Percentiles rank a stretch among this genome's conserved stretches.
Evolutionary conservation across 108 stramenopile genomes (phyloP).

Genomic region (Conticribra weissflogii): DNA sequence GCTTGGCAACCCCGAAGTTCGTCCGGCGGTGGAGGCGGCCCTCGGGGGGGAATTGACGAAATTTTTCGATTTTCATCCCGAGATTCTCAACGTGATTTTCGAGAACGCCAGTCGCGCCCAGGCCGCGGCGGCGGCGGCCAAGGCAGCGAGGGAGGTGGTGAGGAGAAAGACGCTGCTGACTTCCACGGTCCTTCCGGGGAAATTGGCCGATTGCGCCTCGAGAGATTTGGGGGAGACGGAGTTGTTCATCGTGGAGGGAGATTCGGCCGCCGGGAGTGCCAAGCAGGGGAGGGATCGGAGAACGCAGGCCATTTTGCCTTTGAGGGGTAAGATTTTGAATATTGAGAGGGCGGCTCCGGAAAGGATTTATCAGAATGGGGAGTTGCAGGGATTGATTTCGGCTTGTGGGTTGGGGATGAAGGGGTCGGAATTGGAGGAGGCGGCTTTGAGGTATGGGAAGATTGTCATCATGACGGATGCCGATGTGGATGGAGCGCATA

Average conservation of each 20-base stretch:
- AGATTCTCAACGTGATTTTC: slow-evolving; percentile 77
- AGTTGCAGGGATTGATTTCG: slow-evolving; percentile 91
- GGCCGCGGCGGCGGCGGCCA: slow-evolving; percentile 90
- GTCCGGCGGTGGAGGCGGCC: slow-evolving; percentile 86
- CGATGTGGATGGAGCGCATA: slow-evolving; percentile 97
- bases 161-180: slow-evolving; percentile 89
- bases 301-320: slow-evolving; percentile 93
- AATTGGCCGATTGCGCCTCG: slow-evolving; percentile 88
- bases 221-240: slow-evolving; percentile 74
- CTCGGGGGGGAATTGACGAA: slow-evolving; percentile 76
- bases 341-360: slow-evolving; percentile 93
- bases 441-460: slow-evolving; percentile 77
- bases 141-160: slow-evolving; percentile 94
- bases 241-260: slow-evolving; percentile 96
- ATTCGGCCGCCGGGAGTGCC: slow-evolving; percentile 94
- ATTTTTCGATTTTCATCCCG: slow-evolving; percentile 91
- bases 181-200: slow-evolving; percentile 92
- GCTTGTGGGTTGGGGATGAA: slow-evolving; percentile 92
- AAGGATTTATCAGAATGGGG: slow-evolving; percentile 91
- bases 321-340: slow-evolving; percentile 96
- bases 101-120: slow-evolving; percentile 90
- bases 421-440: slow-evolving; percentile 81
- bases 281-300: slow-evolving; percentile 95
- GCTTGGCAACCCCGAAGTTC: slow-evolving; percentile 94
- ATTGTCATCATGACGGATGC: slow-evolving; percentile 98